Base-by-base conservation (phyloP, 2,329 filamentous ascomycete genomes). In the Aspergillus sojae region DNA sequence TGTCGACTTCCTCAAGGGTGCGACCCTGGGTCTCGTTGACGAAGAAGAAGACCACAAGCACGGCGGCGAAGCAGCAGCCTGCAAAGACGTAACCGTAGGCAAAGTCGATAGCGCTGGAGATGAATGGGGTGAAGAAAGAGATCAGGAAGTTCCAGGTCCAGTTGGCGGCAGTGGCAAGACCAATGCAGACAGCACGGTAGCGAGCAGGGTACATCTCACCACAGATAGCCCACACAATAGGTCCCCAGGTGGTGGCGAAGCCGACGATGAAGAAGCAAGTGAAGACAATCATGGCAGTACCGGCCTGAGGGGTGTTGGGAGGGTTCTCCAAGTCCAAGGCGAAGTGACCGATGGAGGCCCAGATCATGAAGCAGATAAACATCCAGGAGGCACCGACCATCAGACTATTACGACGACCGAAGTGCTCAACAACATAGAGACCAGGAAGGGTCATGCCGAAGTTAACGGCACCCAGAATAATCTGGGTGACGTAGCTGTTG, bases 111-210 rank as follows among this genome's bases (percentile, higher is more conserved):
- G 86, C 83, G 0, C 81, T 80, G 1, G 88, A 90, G 74, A 94
- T 93, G 77, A 93, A 93, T 0, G 91, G 89, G 0, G 91, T 93
- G 82, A 94, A 93, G 83, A 94, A 94, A 0, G 86, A 87, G 67
- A 91, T 82, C 71, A 91, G 78, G 78, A 93, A 93, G 76, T 92
- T 91, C 88, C 88, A 92, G 36, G 80, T 77, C 91, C 91, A 94
- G 79, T 94, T 94, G 43, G 90, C 87, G 3, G 90, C 87, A 6
- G 91, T 93, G 19, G 91, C 89, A 28, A 94, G 80, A 14, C 91
- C 91, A 84, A 93, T 92, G 67, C 88, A 88, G 76, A 91, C 91
- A 66, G 91, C 90, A 73, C 91, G 88, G 67, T 81, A 80, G 58
- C 79, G 76, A 62, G 77, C 75, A 9, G 81, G 81, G 65, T 81